A percentile compares a stretch with the other conserved stretches of the same genome.
These are phyloP conservation scores for Colletotrichum tropicicola DNA, from an alignment of 2,329 filamentous ascomycete species.

Conservation along the genomic window DNA sequence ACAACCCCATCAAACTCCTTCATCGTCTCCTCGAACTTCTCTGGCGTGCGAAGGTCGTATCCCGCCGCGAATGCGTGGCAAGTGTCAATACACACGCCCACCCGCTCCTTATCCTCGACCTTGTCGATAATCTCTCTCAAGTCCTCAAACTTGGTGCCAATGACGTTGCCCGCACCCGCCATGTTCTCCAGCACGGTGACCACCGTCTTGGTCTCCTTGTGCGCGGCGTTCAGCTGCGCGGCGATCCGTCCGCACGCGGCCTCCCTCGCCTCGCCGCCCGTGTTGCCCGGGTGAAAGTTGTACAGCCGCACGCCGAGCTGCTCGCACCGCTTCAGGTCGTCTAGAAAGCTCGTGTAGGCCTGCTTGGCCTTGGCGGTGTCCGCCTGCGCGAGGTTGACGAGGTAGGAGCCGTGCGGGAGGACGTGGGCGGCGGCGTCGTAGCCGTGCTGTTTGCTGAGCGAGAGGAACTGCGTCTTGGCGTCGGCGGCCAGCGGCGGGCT, in stretches of 20 bases:
- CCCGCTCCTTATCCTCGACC: slow-evolving; percentile 81
- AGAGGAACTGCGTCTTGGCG: slow-evolving; percentile 74
- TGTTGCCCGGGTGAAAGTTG: slow-evolving; percentile 96
- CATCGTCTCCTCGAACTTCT: slow-evolving; percentile 78
- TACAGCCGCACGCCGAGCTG: slow-evolving; percentile 88
- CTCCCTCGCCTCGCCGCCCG: slow-evolving; percentile 71
- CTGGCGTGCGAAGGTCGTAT: slow-evolving; percentile 84
- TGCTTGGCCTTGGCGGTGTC: slow-evolving; percentile 84
- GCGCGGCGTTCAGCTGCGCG: slow-evolving; percentile 81
- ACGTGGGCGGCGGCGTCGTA: slow-evolving; percentile 79
- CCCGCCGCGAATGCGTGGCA: slow-evolving; percentile 96
- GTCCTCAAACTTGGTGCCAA: slow-evolving; percentile 88
- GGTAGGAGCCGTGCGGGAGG: slow-evolving; percentile 93
- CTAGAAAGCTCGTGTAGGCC: slow-evolving; percentile 85
- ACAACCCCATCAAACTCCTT: slow-evolving; percentile 80
- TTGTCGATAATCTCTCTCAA: slow-evolving; percentile 83
- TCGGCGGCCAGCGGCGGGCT: slow-evolving; percentile 79
- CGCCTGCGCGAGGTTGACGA: slow-evolving; percentile 92
- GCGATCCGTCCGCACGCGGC: slow-evolving; percentile 84
- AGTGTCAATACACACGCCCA: slow-evolving; percentile 96
- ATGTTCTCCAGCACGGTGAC: slow-evolving; percentile 94
- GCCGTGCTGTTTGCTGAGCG: slow-evolving; percentile 71
- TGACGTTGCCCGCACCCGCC: slow-evolving; percentile 88
- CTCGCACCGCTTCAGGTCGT: slow-evolving; percentile 88
- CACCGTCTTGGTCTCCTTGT: slow-evolving; percentile 78